Evolutionary conservation across 305 asterid genomes (phyloP), one percentile per base, ranked within the genome.

Genomic region (Petunia hybrid): DNA sequence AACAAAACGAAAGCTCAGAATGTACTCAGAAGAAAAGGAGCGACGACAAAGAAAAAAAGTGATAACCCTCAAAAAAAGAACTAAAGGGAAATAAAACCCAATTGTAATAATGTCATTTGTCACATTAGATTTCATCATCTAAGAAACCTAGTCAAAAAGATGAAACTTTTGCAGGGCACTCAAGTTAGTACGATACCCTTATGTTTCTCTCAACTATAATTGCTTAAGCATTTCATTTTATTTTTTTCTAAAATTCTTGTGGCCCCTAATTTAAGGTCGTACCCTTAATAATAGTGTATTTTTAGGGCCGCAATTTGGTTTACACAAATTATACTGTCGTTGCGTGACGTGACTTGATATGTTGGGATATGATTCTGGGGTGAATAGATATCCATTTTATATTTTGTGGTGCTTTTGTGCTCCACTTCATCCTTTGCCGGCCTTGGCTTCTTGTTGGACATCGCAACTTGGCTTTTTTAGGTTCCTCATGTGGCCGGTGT

Each of bases 111-210:
- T 7, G 62, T 57, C 35, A 57, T 14, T 35, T 35, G 62, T 35
- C 61, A 71, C 12, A 48, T 48, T 48, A 31, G 43, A 71, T 71
- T 71, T 71, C 45, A 48, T 35, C 61, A 71, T 48, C 16, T 14
- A 12, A 31, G 31, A 71, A 48, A 71, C 61, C 78, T 71, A 71
- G 62, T 48, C 45, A 71, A 71, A 22, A 71, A 71, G 62, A 71
- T 71, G 13, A 48, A 71, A 46, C 60, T 70, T 70, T 22, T 22
- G 22, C 1, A 2, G 31, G 12, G 78, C 62, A 35, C 45, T 6
- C 13, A 35, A 71, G 45, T 48, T 48, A 22, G 31, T 22, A 22
- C 31, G 31, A 22, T 22, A 22, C 31, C 31, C 31, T 22, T 22
- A 22, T 22, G 8, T 48, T 2, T 2, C 2, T 12, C 14, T 55